A percentile compares a stretch with the other conserved stretches of the same genome.
These are phyloP conservation scores for Xanthoconium purpureum DNA, from an alignment of 768 basidiomycete genomes.

Conservation along the genomic window DNA sequence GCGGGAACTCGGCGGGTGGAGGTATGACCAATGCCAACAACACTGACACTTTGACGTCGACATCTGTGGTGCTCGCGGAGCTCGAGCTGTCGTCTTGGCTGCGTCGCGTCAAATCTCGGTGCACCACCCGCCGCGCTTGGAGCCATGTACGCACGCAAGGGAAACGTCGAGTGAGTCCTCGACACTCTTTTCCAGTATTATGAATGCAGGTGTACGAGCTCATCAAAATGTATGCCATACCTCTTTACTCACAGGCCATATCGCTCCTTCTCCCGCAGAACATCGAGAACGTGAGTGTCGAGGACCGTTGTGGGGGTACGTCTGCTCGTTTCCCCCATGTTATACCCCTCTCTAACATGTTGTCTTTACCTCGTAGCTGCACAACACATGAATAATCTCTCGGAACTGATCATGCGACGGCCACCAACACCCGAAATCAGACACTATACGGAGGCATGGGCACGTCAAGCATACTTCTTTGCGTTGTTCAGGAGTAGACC, in stretches of 20 bases:
- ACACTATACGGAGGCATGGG: slow-evolving; percentile 59
- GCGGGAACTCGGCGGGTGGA: not conserved
- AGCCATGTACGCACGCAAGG: slow-evolving; percentile 53
- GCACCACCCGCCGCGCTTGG: slow-evolving; percentile 69
- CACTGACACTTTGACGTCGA: not conserved
- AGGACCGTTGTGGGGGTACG: slow-evolving; percentile 62
- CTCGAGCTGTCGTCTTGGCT: slow-evolving; percentile 62
- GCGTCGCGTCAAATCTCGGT: slow-evolving; percentile 53
- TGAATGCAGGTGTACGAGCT: not conserved
- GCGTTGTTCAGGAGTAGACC: too few species aligned
- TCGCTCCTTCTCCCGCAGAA: slow-evolving; percentile 52
- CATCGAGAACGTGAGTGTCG: slow-evolving; percentile 28
- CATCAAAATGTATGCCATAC: slow-evolving; percentile 52
- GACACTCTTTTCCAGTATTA: not conserved
- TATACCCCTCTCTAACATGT: not conserved
- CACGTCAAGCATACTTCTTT: slow-evolving; percentile 49
- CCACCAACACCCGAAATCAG: slow-evolving; percentile 36
- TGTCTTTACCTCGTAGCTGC: slow-evolving; percentile 32
- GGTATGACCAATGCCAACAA: not conserved
- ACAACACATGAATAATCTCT: slow-evolving; percentile 49
- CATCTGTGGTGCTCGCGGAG: slow-evolving; percentile 41
- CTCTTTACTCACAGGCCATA: slow-evolving; percentile 64
- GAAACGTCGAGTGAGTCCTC: slow-evolving; percentile 41
- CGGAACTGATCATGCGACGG: slow-evolving; percentile 39
- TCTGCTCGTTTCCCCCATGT: not conserved